Evolutionary conservation across 805 yeast species (phyloP), one percentile per base, ranked within the genome.

Genomic region (Zygotorulaspora chibaensis): DNA sequence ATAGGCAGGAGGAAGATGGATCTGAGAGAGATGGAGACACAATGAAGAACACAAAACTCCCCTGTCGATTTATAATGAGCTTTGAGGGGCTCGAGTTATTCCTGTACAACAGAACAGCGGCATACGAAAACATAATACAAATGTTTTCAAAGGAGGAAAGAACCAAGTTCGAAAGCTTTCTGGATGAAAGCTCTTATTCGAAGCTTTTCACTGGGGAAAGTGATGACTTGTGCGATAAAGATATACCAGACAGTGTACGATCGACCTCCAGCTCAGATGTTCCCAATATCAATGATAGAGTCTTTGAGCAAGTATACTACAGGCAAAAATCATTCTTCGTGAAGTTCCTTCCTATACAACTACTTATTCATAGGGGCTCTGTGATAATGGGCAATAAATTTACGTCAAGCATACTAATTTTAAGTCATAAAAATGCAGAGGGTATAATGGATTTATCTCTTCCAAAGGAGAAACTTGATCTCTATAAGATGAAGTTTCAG

Each of bases 41-140:
- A 16, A 53, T 48, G 13, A 65, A 65, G n/a, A 80, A 81, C 56
- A 67, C 63, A 9, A 63, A 67, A 34, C 73, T 79, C 1, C 84
- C 85, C 1, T 68, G 82, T 8, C 69, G 88, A 33, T 74, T 83
- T 47, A 54, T 73, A 3, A 58, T 89, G 2, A 74, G 76, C 16
- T 65, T 84, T 8, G 84, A 81, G 42, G 99, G 99, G 0, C 58
- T 87, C 2, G 99, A 93, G 62, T 66, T 85, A 38, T 93, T 89
- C 61, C 68, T 84, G 46, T 91, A 86, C 65, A 93, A 93, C 64
- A 75, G 93, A 58, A 77, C 87, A 0, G 70, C 69, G 9, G 90
- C 96, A 0, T 93, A 85, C 65, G 90, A 87, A 35, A 73, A 72
- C 42, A 76, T 86, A 12, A 54, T 81, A 54, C 73, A 75, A 16